Evolutionary conservation across 1,284 basidiomycete genomes (phyloP).

Genomic region (Leccinum subrobustum): DNA sequence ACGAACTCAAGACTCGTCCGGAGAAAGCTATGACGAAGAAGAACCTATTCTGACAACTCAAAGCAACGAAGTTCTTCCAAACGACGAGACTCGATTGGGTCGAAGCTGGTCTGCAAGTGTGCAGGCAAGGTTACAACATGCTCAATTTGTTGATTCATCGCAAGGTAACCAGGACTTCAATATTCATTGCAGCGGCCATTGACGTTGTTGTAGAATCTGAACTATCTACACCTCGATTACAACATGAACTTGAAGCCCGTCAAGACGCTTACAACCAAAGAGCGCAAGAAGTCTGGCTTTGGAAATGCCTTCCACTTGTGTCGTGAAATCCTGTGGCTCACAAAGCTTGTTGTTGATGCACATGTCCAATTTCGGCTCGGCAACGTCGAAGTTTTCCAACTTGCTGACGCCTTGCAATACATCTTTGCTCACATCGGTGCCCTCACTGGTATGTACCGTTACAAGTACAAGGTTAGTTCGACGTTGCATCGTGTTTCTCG

Average conservation of each 20-base stretch:
- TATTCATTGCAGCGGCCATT: background rate
- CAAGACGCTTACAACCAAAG: conserved; percentile 99
- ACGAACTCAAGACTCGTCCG: conserved; percentile 84
- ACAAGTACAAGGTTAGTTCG: conserved; percentile 89
- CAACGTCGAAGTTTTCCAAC: conserved; percentile 98
- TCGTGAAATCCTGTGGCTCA: conserved; percentile 95
- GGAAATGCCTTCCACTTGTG: conserved; percentile 99
- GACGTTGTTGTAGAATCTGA: conserved; percentile 69
- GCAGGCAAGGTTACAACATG: conserved; percentile 99
- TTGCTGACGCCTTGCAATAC: conserved; percentile 98
- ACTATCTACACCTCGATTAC: conserved; percentile 94
- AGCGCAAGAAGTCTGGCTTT: conserved; percentile 99
- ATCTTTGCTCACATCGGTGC: conserved; percentile 98
- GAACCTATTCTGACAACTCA: conserved; percentile 93
- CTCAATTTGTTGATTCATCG: conserved; percentile 98
- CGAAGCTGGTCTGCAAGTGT: conserved; percentile 97
- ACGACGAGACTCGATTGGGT: conserved; percentile 98
- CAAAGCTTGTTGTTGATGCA: conserved; percentile 97
- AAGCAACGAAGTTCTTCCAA: conserved; percentile 99
- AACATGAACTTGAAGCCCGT: conserved; percentile 98
- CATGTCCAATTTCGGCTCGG: conserved; percentile 99
- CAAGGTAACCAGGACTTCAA: conserved; percentile 51
- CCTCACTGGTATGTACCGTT: conserved; percentile 97
- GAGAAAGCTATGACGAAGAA: conserved; percentile 99
- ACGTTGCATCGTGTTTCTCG: conserved; percentile 1